Evolutionary conservation across 75 land plant genomes (phyloP), one percentile per base, ranked within the genome.

Genomic region (Gnetum montanum): DNA sequence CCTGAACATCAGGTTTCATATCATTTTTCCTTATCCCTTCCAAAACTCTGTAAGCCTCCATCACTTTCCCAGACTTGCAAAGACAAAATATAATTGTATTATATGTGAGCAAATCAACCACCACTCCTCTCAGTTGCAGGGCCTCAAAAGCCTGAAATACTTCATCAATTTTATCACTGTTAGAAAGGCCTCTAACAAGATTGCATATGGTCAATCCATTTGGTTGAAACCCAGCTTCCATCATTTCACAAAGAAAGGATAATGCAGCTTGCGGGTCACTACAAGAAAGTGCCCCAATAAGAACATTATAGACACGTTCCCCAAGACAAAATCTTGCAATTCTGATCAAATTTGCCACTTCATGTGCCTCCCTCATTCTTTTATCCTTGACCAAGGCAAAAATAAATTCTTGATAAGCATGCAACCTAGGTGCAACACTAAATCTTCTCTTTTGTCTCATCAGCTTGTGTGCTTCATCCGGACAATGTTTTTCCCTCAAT

Each of bases 401-500:
- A 0, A 83, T 63, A 34, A 69, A 79, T 43, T 72, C 79, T 29
- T 43, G 57, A 49, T 83, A 83, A 6, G 79, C 86, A 25, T 45
- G 65, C n/a, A 13, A 30, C 43, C 76, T 62, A 5, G 86, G 86
- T 24, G 86, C 82, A 0, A 83, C 86, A 28, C 86, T 74, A 1
- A 75, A 41, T 65, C 75, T 83, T 57, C 83, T 71, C 63, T 83
- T 83, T 73, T 59, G 77, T 61, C 79, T 83, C 64, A 75, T 54
- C 10, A 79, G 69, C 34, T 22, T 41, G 40, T 37, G 60, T 11
- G 51, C 60, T 1, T 83, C 79, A 43, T 54, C 76, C 24, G 68
- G 54, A 24, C 50, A 43, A 2, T 68, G 59, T 16, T 18, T 48
- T 25, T 22, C 27, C 27, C 68, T 18, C 43, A 72, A 61, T 1